A percentile compares a stretch with the other conserved stretches of the same genome.
Evolutionary conservation across 805 yeast species (phyloP).

Genomic region (Yarrowia bubula): DNA sequence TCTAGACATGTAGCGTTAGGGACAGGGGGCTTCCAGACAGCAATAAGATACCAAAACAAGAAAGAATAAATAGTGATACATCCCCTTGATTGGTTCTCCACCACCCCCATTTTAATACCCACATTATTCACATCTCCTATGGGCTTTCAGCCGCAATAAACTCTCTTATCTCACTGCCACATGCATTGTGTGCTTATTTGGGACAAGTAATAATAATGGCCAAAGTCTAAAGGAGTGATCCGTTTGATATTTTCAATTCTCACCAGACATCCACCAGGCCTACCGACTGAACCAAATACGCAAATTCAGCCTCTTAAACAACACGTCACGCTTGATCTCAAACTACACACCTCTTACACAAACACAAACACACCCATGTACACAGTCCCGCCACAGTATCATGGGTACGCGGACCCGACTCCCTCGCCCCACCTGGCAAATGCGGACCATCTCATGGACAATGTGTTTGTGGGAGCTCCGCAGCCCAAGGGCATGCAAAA

Average conservation of each 20-base stretch:
- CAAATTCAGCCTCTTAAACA: neutral
- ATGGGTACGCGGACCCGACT: conserved; percentile 18
- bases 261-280: no score
- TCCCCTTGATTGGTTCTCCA: neutral
- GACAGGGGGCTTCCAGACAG: no score
- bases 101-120: no score
- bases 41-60: neutral
- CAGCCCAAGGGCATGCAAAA: conserved; percentile 22
- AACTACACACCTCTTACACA: neutral
- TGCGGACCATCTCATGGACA: conserved; percentile 8
- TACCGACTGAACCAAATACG: no score
- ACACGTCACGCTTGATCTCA: neutral
- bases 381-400: conserved; percentile 19
- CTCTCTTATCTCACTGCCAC: conserved; percentile 19
- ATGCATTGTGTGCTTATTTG: conserved; percentile 5
- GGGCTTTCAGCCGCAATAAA: neutral
- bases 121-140: neutral
- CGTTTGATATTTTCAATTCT: neutral
- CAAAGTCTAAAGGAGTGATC: conserved; percentile 1
- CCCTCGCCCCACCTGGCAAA: conserved; percentile 24
- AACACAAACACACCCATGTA: neutral
- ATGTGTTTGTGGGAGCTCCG: conserved; percentile 19
- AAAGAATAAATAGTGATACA: no score
- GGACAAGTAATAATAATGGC: conserved; percentile 9
- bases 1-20: neutral